phyloP scores from a whole-genome alignment of 257 asterid species.

The Echites panduratus region DNA sequence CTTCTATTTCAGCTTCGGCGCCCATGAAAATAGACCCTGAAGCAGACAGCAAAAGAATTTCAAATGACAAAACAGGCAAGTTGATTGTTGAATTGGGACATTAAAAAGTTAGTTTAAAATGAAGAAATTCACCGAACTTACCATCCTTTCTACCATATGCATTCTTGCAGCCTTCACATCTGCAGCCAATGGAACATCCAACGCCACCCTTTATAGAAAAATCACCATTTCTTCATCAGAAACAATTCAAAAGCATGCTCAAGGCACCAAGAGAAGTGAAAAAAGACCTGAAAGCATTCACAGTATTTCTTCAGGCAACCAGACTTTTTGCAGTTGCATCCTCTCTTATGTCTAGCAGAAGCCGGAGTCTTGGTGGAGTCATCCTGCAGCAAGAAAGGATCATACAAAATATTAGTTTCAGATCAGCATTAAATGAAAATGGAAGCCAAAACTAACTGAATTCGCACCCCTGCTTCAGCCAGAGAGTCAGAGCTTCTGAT shows the following conservation, averaged over 20 bases:
- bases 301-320: slow-evolving; percentile 95
- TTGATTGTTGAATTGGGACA: neutral
- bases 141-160: slow-evolving; percentile 89
- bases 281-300: slow-evolving; percentile 93
- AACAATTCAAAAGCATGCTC: slow-evolving; percentile 8
- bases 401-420: slow-evolving; percentile 1
- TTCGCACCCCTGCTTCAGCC: slow-evolving; percentile 54
- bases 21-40: slow-evolving; percentile 37
- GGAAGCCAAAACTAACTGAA: neutral
- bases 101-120: neutral
- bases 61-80: neutral
- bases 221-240: slow-evolving; percentile 26
- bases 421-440: neutral
- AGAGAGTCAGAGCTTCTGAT: slow-evolving; percentile 48
- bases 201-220: slow-evolving; percentile 66
- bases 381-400: slow-evolving; percentile 36
- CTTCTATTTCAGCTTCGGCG: slow-evolving; percentile 59
- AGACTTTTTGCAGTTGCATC: slow-evolving; percentile 98
- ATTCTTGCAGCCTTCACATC: slow-evolving; percentile 95
- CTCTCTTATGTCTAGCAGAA: slow-evolving; percentile 97
- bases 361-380: slow-evolving; percentile 90
- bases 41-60: slow-evolving; percentile 17
- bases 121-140: slow-evolving; percentile 25
- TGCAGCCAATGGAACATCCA: slow-evolving; percentile 90
- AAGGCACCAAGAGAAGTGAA: slow-evolving; percentile 5